phyloP scores from a whole-genome alignment of 345 rosid genomes.

The Pugionium dolabratum region DNA sequence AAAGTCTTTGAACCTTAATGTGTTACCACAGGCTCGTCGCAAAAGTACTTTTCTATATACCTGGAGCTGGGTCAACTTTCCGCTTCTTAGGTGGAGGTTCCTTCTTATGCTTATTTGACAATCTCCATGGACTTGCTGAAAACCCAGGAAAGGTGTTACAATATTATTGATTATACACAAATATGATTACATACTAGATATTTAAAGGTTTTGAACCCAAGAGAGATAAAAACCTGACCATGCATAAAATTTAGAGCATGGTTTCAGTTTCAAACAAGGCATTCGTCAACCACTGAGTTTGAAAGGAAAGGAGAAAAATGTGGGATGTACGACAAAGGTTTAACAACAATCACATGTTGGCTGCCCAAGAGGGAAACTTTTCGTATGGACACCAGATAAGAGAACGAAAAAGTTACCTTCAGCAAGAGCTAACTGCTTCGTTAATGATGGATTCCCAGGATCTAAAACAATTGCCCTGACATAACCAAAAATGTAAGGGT shows the following conservation, averaged over 20 bases:
- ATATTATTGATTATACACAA: slow-evolving; percentile 8
- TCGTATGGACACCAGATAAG: slow-evolving; percentile 2
- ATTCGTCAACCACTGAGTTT: slow-evolving; percentile 15
- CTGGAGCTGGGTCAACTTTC: slow-evolving; percentile 77
- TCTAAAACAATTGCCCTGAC: slow-evolving; percentile 91
- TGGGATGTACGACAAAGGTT: slow-evolving; percentile 20
- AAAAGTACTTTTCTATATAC: slow-evolving; percentile 42
- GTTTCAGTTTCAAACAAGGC: slow-evolving; percentile 28
- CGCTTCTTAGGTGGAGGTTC: slow-evolving; percentile 78
- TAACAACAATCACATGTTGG: slow-evolving; percentile 19
- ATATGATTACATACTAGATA: slow-evolving; percentile 17
- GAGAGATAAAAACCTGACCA: slow-evolving; percentile 24
- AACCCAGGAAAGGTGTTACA: slow-evolving; percentile 35
- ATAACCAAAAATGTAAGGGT: slow-evolving; percentile 18
- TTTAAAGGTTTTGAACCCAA: slow-evolving; percentile 20
- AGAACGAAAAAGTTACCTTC: slow-evolving; percentile 60
- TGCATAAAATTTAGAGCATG: slow-evolving; percentile 25
- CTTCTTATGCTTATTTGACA: slow-evolving; percentile 60
- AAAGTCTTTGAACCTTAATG: slow-evolving; percentile 32
- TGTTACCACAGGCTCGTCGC: slow-evolving; percentile 21
- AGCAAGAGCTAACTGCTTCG: slow-evolving; percentile 72
- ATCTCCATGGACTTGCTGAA: slow-evolving; percentile 79
- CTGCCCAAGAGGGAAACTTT: slow-evolving; percentile 18
- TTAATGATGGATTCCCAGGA: slow-evolving; percentile 73
- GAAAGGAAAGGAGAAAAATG: slow-evolving; percentile 18